phyloP scores from a whole-genome alignment of 371 early-diverging fungal species.

The Mucor lusitanicus region DNA sequence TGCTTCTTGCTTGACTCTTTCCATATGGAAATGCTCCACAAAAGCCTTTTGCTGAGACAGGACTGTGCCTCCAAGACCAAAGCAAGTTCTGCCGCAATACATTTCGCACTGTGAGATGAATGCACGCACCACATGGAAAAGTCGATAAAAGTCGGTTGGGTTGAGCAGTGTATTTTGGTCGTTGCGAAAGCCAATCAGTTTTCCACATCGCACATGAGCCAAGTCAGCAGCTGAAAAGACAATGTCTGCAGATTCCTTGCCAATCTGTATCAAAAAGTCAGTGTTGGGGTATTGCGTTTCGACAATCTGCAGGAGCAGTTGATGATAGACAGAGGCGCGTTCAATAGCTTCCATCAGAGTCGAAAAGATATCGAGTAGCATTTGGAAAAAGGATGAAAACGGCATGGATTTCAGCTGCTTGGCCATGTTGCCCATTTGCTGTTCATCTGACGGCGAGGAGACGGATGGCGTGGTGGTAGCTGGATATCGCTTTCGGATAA shows the following conservation, averaged over 20 bases:
- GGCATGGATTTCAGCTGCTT: conserved; percentile 71
- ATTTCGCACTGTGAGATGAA: conserved; percentile 77
- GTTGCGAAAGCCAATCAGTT: conserved; percentile 79
- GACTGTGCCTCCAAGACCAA: conserved; percentile 81
- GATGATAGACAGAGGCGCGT: conserved; percentile 64
- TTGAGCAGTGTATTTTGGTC: conserved; percentile 90
- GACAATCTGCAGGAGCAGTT: conserved; percentile 51
- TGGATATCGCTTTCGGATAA: conserved; percentile 66
- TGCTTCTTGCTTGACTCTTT: conserved; percentile 82
- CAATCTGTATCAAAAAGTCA: conserved; percentile 15
- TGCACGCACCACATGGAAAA: conserved; percentile 74
- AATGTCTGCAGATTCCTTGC: conserved; percentile 63
- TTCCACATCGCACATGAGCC: conserved; percentile 86
- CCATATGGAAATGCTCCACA: conserved; percentile 88
- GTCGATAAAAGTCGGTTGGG: conserved; percentile 82
- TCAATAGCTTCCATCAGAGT: conserved; percentile 66
- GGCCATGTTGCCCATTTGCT: conserved; percentile 18
- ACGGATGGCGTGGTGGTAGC: background rate
- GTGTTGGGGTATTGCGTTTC: conserved; percentile 24
- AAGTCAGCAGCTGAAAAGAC: conserved; percentile 76
- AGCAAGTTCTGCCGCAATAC: conserved; percentile 80
- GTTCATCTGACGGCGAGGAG: background rate
- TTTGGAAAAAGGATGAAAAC: conserved; percentile 78
- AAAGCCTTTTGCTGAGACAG: conserved; percentile 86
- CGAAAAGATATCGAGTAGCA: conserved; percentile 72